Base-by-base conservation (phyloP, 2,329 filamentous ascomycete species). In the Emericellopsis cladophorae region DNA sequence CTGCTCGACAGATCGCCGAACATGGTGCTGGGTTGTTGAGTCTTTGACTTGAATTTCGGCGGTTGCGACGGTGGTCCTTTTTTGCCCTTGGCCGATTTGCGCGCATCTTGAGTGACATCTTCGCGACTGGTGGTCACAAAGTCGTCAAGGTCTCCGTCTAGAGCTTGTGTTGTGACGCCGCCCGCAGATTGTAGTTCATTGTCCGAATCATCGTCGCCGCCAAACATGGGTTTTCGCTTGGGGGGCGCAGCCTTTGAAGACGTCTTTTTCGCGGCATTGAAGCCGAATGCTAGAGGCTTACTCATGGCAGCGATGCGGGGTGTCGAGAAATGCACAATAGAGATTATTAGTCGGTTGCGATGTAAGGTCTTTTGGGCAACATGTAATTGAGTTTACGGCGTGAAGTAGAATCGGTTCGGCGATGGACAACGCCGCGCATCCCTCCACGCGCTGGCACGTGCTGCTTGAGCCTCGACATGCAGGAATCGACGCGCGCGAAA, bases 1-100 rank as follows among this genome's bases (percentile, higher is more conserved):
- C 74, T 64, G 50, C 76, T 75, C 4, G 83, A 84, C 2, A 86
- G 69, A 52, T 88, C 81, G 31, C 72, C 73, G 49, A 76, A 80
- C 54, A 70, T 64, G 39, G 62, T 61, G 41, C 59, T 65, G 11
- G 56, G 49, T 41, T 55, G 53, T 29, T 29, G 8, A 29, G 8
- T 29, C 5, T 70, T 72, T 23, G 59, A 49, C 42, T 68, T 70
- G 37, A 65, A 53, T 51, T 64, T 60, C 42, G 71, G 62, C 36
- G 66, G 58, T 49, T 62, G 57, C 2, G 54, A 49, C 7, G 50
- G 48, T 4, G 16, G 10, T 15, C 47, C 53, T 26, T 54, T 54
- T 43, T 56, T 65, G 22, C 46, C 45, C 43, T 61, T 67, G 35
- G 48, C 41, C 10, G 43, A 41, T 62, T 66, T 49, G 51, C 50